These are phyloP conservation scores for Sphaerulina populicola DNA, from an alignment of 2,329 filamentous ascomycete genomes.

Conservation along the genomic window DNA sequence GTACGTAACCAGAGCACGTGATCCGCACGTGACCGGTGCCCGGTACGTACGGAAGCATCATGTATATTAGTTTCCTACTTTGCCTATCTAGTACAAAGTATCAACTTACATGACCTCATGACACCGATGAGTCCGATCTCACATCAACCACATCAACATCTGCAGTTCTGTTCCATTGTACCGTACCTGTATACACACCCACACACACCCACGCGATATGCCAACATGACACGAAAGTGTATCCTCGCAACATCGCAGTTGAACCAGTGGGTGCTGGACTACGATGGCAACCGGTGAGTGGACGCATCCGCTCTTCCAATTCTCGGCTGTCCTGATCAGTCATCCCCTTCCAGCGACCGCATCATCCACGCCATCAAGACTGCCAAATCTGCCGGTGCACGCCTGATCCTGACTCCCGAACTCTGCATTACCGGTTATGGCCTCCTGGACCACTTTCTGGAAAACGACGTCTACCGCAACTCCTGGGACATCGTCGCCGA, in stretches of 20 bases:
- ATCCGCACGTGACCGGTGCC: no score
- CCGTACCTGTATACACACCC: no score
- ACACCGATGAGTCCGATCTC: no score
- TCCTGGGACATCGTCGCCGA: slow-evolving; percentile 54
- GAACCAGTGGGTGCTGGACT: slow-evolving; percentile 49
- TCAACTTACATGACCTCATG: no score
- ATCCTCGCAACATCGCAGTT: slow-evolving; percentile 40
- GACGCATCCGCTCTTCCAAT: no score
- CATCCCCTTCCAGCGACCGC: slow-evolving; percentile 38
- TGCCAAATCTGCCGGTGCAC: slow-evolving; percentile 55
- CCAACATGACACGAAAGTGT: slow-evolving; percentile 29
- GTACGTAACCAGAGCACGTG: no score
- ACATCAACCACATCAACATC: slow-evolving; percentile 2
- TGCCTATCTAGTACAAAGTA: no score
- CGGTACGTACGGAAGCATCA: no score
- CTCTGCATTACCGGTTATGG: slow-evolving; percentile 55
- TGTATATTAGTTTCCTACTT: no score
- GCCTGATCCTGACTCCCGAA: slow-evolving; percentile 45
- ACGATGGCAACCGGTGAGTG: slow-evolving; percentile 49
- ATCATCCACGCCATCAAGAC: slow-evolving; percentile 55
- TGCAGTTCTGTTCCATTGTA: neutral
- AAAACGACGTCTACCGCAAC: slow-evolving; percentile 35
- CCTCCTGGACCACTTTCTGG: slow-evolving; percentile 56
- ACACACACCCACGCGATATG: neutral
- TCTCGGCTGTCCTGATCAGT: no score